phyloP scores from a whole-genome alignment of 768 basidiomycete species.

The Suillus subaureus region DNA sequence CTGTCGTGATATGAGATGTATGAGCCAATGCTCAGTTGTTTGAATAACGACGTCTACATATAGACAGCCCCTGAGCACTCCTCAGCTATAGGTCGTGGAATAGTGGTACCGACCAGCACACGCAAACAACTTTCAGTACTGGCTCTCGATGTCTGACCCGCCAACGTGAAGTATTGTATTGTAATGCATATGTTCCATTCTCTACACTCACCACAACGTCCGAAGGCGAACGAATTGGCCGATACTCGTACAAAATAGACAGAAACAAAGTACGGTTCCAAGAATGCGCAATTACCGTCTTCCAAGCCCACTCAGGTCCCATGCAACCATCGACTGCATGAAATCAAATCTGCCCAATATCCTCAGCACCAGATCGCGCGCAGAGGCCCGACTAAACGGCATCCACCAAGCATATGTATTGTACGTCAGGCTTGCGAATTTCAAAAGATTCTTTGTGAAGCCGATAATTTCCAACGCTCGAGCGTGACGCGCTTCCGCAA shows the following conservation, averaged over 20 bases:
- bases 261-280: neutral
- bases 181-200: too few species aligned
- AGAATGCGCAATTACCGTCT: constrained; percentile 15
- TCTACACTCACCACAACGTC: too few species aligned
- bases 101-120: neutral
- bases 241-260: neutral
- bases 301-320: constrained; percentile 29
- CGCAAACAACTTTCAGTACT: neutral
- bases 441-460: constrained; percentile 39
- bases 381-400: constrained; percentile 26
- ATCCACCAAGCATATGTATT: constrained; percentile 22
- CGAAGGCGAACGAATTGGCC: too few species aligned
- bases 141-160: neutral
- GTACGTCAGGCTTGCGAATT: constrained; percentile 26
- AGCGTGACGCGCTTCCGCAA: constrained; percentile 37
- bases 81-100: too few species aligned
- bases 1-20: neutral
- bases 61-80: neutral
- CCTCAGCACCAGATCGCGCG: constrained; percentile 31
- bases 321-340: constrained; percentile 21
- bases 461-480: constrained; percentile 45
- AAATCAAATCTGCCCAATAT: constrained; percentile 20
- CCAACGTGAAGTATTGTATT: too few species aligned
- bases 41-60: neutral
- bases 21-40: neutral